Evolutionary conservation across 2,329 filamentous ascomycete genomes (phyloP).

Genomic region (Botrytis sinoallii): DNA sequence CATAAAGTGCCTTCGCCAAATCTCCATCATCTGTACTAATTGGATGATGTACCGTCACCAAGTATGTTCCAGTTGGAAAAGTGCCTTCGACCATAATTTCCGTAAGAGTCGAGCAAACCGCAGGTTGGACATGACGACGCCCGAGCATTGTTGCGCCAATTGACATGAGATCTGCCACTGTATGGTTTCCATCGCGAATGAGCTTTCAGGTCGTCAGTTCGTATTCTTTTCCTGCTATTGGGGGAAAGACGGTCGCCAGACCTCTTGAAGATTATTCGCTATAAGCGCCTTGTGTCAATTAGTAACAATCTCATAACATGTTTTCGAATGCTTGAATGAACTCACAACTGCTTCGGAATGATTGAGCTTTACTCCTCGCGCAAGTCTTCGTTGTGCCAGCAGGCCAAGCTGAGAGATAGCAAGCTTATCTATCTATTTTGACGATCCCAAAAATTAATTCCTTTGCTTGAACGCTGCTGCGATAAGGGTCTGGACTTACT

Average conservation of each 20-base stretch:
- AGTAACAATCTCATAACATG: conserved; percentile 11
- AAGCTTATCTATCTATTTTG: conserved; percentile 84
- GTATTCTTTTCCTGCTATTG: conserved; percentile 1
- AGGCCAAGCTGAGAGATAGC: conserved; percentile 84
- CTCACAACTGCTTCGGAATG: conserved; percentile 80
- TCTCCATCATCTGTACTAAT: conserved; percentile 84
- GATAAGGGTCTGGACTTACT: conserved; percentile 51
- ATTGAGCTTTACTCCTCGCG: conserved; percentile 83
- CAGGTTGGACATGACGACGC: conserved; percentile 83
- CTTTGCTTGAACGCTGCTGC: neutral
- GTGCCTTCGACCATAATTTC: conserved; percentile 94
- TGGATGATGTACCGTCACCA: conserved; percentile 91
- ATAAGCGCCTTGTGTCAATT: conserved; percentile 62
- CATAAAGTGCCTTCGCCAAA: conserved; percentile 82
- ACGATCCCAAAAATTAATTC: neutral
- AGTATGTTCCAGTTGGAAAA: conserved; percentile 84
- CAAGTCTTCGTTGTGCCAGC: conserved; percentile 82
- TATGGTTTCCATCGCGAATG: conserved; percentile 93
- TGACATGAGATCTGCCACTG: conserved; percentile 88
- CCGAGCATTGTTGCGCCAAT: conserved; percentile 90
- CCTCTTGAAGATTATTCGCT: conserved; percentile 84
- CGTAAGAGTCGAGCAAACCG: conserved; percentile 72
- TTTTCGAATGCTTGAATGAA: conserved; percentile 24
- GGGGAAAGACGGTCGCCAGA: conserved; percentile 35
- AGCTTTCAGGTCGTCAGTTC: conserved; percentile 48